Base-by-base conservation (phyloP, 2,329 filamentous ascomycete species). In the Colletotrichum limetticola region DNA sequence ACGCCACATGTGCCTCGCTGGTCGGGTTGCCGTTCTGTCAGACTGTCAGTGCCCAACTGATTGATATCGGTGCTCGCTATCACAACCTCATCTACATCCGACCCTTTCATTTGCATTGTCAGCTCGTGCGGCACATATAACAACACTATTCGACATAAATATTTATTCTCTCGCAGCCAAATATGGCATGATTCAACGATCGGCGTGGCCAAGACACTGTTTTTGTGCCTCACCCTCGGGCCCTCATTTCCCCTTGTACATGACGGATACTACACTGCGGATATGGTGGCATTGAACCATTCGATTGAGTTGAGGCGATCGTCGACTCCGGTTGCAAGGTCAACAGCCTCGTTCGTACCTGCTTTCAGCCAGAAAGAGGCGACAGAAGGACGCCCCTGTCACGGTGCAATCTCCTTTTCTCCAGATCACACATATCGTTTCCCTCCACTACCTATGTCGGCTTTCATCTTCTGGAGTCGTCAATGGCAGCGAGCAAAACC, bases 331-430 rank as follows among this genome's bases (percentile, higher is more conserved):
- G 22, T n/a, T 37, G 28, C 14, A 32, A 53, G 53, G 32, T 35
- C 46, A 42, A 30, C 37, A 24, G 24, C 22, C 35, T 42, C 12
- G 19, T 49, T n/a, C 8, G 19, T 49, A 49, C 42, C 53, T 72
- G 59, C 62, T 59, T 65, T 56, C 57, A 58, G 60, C 19, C 7
- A 42, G 24, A 22, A 56, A 56, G 46, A 6, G 30, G 16, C n/a
- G 66, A 64, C 24, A 70, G 19, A 46, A 6, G n/a, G 28, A 63
- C 24, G 62, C 62, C 57, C 61, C 62, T 53, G 49, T 59, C 62
- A 72, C 71, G 46, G 49, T 46, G 64, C 49, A 72, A 68, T 69
- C 56, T 74, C 65, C 30, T 52, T 59, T 69, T 19, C 28, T 52
- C 22, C 57, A 55, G 4, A 58, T 63, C 60, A 57, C 60, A 57